Evolutionary conservation across 441 rosid genomes (phyloP).

Genomic region (Cnidoscolus chayamansa): DNA sequence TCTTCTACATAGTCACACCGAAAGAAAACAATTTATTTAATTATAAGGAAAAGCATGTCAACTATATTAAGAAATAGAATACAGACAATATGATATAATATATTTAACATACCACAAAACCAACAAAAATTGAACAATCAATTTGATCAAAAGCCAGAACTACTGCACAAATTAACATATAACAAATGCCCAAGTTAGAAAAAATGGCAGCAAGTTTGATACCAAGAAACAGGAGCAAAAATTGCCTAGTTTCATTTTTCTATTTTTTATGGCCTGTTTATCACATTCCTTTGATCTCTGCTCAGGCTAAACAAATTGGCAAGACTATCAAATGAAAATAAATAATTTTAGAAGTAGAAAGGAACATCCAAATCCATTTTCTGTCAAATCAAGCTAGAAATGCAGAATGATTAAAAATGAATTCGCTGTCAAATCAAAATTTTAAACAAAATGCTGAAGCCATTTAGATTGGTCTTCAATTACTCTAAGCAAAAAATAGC

Average conservation of each 20-base stretch:
- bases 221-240: neutral
- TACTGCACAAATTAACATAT: neutral
- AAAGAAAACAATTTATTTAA: neutral
- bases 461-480: neutral
- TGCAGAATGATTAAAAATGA: neutral
- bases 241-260: neutral
- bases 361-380: neutral
- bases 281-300: neutral
- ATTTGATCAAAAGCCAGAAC: too few relatives aligned
- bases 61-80: too few relatives aligned
- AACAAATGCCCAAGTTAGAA: neutral
- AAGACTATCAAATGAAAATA: neutral
- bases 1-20: neutral
- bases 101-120: too few relatives aligned
- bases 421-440: too few relatives aligned
- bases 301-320: neutral
- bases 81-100: too few relatives aligned
- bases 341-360: neutral
- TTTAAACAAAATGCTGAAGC: neutral
- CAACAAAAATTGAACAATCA: too few relatives aligned
- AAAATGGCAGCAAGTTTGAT: neutral
- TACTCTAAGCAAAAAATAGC: neutral
- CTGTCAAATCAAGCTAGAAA: neutral
- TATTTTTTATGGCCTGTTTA: neutral
- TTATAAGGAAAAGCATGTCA: too few relatives aligned